These are phyloP conservation scores for Pilobolus umbonatus DNA, from an alignment of 192 early-diverging fungal species.

Conservation along the genomic window DNA sequence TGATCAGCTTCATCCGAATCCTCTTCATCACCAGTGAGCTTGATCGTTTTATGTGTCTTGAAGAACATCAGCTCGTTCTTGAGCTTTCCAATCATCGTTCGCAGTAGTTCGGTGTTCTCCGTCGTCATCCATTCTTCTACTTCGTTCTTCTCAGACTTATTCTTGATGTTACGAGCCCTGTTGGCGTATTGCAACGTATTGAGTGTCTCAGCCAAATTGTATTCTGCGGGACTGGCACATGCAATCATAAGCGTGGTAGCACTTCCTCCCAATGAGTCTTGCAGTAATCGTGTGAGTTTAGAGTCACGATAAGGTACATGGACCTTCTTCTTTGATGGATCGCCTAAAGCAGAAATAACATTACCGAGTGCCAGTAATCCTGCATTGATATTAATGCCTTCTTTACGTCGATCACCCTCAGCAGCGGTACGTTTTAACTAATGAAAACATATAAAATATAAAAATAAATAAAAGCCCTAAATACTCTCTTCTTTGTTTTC, in stretches of 20 bases:
- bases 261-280: constrained; percentile 96
- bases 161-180: constrained; percentile 87
- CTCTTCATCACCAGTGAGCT: neutral
- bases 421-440: constrained; percentile 87
- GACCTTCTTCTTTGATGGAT: constrained; percentile 50
- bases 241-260: constrained; percentile 91
- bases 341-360: constrained; percentile 92
- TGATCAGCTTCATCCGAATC: constrained; percentile 21
- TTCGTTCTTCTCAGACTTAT: constrained; percentile 43
- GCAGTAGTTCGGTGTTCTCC: constrained; percentile 61
- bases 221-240: constrained; percentile 82
- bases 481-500: neutral
- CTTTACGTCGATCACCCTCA: constrained; percentile 87
- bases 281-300: constrained; percentile 93
- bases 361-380: constrained; percentile 94
- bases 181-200: constrained; percentile 97
- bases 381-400: constrained; percentile 97
- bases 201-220: constrained; percentile 83
- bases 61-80: constrained; percentile 53
- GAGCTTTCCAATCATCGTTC: constrained; percentile 58
- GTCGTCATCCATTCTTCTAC: constrained; percentile 61
- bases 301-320: constrained; percentile 96
- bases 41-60: constrained; percentile 15
- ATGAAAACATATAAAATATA: constrained; percentile 2
- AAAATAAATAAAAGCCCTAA: constrained; percentile 10